These are phyloP conservation scores for Zhuliangozyma blackwelliae DNA, from an alignment of 1,139 yeast genomes.

Conservation along the genomic window DNA sequence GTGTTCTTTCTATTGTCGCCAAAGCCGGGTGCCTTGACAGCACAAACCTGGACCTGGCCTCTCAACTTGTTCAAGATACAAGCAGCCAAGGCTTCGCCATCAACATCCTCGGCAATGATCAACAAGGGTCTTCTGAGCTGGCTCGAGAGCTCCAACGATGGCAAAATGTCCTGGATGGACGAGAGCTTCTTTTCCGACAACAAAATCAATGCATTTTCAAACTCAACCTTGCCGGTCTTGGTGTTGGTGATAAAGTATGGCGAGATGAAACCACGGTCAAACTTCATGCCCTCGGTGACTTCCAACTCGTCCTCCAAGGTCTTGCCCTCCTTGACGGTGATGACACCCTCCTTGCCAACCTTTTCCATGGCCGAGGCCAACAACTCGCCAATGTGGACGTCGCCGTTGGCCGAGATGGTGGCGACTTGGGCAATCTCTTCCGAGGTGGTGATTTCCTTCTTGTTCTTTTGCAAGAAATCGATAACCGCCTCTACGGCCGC, in stretches of 20 bases:
- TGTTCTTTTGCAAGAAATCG: constrained; percentile 80
- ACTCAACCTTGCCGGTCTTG: constrained; percentile 95
- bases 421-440: constrained; percentile 99
- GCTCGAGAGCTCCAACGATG: constrained; percentile 91
- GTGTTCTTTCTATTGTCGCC: constrained; percentile 99
- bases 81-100: constrained; percentile 98
- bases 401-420: constrained; percentile 98
- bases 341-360: constrained; percentile 99
- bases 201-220: constrained; percentile 88
- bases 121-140: constrained; percentile 93
- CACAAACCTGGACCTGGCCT: constrained; percentile 98
- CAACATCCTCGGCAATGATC: constrained; percentile 94
- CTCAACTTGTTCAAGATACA: constrained; percentile 97
- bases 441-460: constrained; percentile 94
- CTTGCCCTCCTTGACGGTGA: constrained; percentile 95
- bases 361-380: constrained; percentile 98
- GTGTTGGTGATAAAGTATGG: constrained; percentile 97
- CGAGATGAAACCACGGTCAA: constrained; percentile 97
- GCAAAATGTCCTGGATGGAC: constrained; percentile 86
- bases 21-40: constrained; percentile 98
- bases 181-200: constrained; percentile 94
- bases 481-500: constrained; percentile 98
- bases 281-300: constrained; percentile 99
- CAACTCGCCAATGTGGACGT: constrained; percentile 86
- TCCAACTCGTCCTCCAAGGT: constrained; percentile 95